phyloP scores from a whole-genome alignment of 805 yeast genomes.

The Metschnikowia lachancei region DNA sequence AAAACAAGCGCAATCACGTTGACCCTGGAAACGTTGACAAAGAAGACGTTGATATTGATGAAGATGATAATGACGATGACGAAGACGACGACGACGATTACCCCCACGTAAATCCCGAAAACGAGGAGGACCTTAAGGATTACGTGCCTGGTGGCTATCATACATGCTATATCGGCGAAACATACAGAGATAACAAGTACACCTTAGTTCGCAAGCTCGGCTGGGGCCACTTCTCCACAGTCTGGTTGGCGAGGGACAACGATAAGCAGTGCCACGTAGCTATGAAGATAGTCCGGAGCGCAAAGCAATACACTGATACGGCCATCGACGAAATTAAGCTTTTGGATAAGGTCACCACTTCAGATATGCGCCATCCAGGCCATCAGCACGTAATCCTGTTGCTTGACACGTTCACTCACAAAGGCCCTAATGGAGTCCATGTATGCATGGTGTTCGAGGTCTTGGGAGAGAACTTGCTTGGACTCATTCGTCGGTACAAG shows the following conservation, averaged over 20 bases:
- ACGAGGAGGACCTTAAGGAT: conserved; percentile 53
- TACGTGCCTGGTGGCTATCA: conserved; percentile 64
- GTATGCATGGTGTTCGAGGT: conserved; percentile 67
- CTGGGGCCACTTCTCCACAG: conserved; percentile 72
- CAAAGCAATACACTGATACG: conserved; percentile 54
- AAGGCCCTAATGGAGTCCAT: conserved; percentile 63
- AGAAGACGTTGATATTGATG: conserved; percentile 3
- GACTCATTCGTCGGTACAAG: conserved; percentile 48
- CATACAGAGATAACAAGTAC: conserved; percentile 40
- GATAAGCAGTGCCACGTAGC: conserved; percentile 61
- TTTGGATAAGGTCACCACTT: conserved; percentile 61
- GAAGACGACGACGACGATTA: conserved; percentile 25
- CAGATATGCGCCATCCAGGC: conserved; percentile 42
- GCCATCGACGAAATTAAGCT: conserved; percentile 67
- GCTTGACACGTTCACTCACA: conserved; percentile 53
- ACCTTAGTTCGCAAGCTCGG: conserved; percentile 56
- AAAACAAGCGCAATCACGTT: not conserved
- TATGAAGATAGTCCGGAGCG: conserved; percentile 57
- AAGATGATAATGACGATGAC: conserved; percentile 21
- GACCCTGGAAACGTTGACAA: not conserved
- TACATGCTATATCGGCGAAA: conserved; percentile 56
- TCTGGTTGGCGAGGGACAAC: conserved; percentile 60
- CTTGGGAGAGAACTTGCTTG: conserved; percentile 57
- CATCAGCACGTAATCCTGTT: conserved; percentile 50
- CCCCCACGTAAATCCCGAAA: conserved; percentile 21